These are phyloP conservation scores for Botrytis squamosa DNA, from an alignment of 2,329 filamentous ascomycete genomes.

Conservation along the genomic window DNA sequence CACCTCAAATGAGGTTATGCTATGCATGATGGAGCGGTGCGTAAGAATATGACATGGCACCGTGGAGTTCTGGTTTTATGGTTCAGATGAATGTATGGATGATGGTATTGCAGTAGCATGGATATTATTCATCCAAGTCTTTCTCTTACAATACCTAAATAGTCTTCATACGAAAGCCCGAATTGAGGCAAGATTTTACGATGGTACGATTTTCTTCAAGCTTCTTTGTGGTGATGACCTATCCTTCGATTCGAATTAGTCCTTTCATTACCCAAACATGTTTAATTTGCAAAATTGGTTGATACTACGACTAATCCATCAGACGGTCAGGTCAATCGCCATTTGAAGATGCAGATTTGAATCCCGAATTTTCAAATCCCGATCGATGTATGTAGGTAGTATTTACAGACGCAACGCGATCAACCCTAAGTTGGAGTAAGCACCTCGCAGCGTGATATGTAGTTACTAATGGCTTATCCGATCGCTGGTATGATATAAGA, in stretches of 20 bases:
- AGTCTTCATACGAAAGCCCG: background rate
- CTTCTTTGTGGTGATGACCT: background rate
- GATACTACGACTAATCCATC: background rate
- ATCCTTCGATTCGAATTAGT: background rate
- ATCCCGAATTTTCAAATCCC: background rate
- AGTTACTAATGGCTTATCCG: background rate
- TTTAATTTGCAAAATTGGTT: background rate
- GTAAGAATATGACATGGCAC: conserved; percentile 3
- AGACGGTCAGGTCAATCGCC: background rate
- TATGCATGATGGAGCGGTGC: background rate
- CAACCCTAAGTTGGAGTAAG: background rate
- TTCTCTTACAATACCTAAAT: background rate
- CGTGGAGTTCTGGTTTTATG: conserved; percentile 4
- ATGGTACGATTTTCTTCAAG: background rate
- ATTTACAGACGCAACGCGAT: background rate
- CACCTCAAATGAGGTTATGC: background rate
- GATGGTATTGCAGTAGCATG: background rate
- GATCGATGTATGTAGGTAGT: background rate
- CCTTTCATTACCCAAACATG: background rate
- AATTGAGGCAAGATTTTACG: background rate
- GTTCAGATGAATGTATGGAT: background rate
- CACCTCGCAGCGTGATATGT: background rate
- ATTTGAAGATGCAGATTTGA: background rate
- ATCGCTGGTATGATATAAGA: background rate
- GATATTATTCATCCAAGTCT: background rate